Base-by-base conservation (phyloP, 441 rosid genomes). In the Theobroma grandiflorum region DNA sequence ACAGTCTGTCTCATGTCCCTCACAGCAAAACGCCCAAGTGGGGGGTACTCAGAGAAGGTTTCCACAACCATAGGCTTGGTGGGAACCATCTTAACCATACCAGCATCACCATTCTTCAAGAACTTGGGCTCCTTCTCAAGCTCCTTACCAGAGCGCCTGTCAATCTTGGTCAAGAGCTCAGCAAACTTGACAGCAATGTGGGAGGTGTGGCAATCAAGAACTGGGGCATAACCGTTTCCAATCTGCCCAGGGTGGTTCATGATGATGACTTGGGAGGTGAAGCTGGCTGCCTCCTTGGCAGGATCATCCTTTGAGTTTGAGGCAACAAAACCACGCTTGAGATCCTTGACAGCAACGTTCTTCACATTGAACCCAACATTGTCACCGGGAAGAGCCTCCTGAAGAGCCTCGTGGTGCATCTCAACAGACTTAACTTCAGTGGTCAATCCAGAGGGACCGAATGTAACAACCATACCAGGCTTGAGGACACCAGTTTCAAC, bases 211-310 rank as follows among this genome's bases (percentile, higher is more conserved):
- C 95, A 77, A 81, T 90, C 95, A 3, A 91, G 89, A 1, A 90
- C 93, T 0, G 95, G 93, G 16, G 95, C 95, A 72, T 91, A 91
- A 0, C 93, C 93, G 0, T 86, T 90, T 31, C 93, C 93, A 6
- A 91, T 91, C 87, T 93, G 95, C 0, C 97, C 97, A 10, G 94
- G 97, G 82, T 93, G 97, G 84, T 93, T 93, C 97, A 93, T 93
- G 90, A 93, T 93, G 77, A 93, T 91, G 42, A 93, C 94, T 14
- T 87, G 93, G 67, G 95, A 75, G 16, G 92, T 92, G 86, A 91
- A 91, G 86, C 42, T 89, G 20, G 91, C 92, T 1, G 97, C 92
- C 18, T 81, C 98, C 90, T 84, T 92, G 9, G 98, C 91, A 0
- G 96, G 93, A 77, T 90, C 93, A 12, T 90, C 91, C 85, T 90